Evolutionary conservation across 208 protist genomes (phyloP).

Genomic region (Trypanosoma lewisi): DNA sequence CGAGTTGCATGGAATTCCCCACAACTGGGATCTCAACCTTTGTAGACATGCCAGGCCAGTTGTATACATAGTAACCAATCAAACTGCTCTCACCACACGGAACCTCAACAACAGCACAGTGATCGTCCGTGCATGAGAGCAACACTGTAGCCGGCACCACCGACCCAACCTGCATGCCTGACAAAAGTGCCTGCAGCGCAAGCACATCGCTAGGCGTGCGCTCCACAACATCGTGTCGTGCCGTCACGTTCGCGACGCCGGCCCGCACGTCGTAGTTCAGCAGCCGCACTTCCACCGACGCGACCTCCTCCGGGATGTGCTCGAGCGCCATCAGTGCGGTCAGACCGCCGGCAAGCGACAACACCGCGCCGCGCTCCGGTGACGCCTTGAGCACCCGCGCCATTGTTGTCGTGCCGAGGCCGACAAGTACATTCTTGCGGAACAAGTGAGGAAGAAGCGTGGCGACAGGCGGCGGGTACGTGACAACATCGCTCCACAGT

Average conservation of each 20-base stretch:
- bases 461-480: constrained; percentile 50
- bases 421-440: constrained; percentile 78
- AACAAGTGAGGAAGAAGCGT: constrained; percentile 55
- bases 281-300: constrained; percentile 69
- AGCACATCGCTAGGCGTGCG: constrained; percentile 60
- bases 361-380: constrained; percentile 52
- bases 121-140: constrained; percentile 78
- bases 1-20: constrained; percentile 43
- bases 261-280: constrained; percentile 76
- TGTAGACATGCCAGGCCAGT: constrained; percentile 31
- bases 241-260: constrained; percentile 73
- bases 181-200: constrained; percentile 29
- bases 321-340: constrained; percentile 75
- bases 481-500: constrained; percentile 52
- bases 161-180: constrained; percentile 33
- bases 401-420: constrained; percentile 70
- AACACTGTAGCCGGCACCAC: constrained; percentile 58
- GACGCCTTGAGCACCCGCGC: constrained; percentile 53
- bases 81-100: constrained; percentile 36
- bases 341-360: constrained; percentile 47
- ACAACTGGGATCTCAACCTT: constrained; percentile 45
- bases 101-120: constrained; percentile 79
- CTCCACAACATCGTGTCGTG: constrained; percentile 56
- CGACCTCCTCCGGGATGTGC: constrained; percentile 18
- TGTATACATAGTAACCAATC: constrained; percentile 78